Evolutionary conservation across 2,329 filamentous ascomycete species (phyloP).

Genomic region (Lecanicillium sp.): DNA sequence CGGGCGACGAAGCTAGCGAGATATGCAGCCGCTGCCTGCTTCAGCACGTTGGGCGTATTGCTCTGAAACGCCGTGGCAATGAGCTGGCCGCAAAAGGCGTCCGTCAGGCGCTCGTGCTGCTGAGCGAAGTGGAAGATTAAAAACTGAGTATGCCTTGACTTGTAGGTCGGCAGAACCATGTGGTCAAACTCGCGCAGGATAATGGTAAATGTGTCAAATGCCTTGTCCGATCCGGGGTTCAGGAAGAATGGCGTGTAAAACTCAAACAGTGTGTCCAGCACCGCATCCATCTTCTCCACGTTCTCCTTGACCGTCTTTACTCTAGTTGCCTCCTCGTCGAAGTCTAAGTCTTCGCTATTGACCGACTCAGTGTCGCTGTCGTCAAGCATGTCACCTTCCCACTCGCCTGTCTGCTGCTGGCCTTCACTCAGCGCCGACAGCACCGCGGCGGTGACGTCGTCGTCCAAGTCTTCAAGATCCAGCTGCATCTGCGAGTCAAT

Average conservation of each 20-base stretch:
- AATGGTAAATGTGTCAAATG: constrained; percentile 67
- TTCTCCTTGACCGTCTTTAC: constrained; percentile 71
- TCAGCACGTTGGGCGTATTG: constrained; percentile 63
- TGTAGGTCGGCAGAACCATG: constrained; percentile 84
- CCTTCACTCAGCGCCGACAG: constrained; percentile 39
- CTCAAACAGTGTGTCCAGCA: constrained; percentile 80
- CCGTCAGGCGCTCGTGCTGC: constrained; percentile 66
- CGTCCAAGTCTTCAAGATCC: constrained; percentile 86
- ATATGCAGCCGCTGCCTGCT: constrained; percentile 84
- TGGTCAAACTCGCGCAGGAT: constrained; percentile 79
- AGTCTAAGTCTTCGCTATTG: constrained; percentile 60
- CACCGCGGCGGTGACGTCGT: constrained; percentile 72
- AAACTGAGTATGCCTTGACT: constrained; percentile 90
- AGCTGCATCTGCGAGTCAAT: constrained; percentile 94
- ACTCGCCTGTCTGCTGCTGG: constrained; percentile 16
- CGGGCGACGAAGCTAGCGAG: constrained; percentile 90
- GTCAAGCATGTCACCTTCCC: constrained; percentile 47
- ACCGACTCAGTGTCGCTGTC: constrained; percentile 61
- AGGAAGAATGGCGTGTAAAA: constrained; percentile 70
- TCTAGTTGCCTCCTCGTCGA: constrained; percentile 53
- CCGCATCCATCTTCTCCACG: constrained; percentile 83
- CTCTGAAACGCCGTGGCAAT: constrained; percentile 41
- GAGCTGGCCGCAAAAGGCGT: constrained; percentile 74
- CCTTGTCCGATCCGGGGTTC: constrained; percentile 58
- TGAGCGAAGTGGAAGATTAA: constrained; percentile 94